phyloP scores from a whole-genome alignment of 192 early-diverging fungal genomes.

The Coemansia sp. region DNA sequence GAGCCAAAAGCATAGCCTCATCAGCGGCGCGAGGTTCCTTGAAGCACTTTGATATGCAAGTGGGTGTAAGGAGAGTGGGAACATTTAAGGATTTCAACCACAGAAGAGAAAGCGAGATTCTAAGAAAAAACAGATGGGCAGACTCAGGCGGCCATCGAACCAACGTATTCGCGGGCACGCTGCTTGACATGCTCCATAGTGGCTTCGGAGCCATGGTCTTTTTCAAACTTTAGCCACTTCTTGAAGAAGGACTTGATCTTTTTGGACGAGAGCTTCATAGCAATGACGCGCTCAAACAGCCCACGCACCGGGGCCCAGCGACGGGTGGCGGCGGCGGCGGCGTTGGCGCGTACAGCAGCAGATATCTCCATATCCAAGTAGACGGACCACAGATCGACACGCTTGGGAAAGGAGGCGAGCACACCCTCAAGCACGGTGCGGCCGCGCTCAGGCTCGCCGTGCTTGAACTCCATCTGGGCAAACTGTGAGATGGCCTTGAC shows the following conservation, averaged over 20 bases:
- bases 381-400: slow-evolving; percentile 93
- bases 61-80: background rate
- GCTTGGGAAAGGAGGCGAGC: slow-evolving; percentile 88
- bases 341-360: slow-evolving; percentile 37
- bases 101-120: slow-evolving; percentile 1
- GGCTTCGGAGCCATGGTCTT: slow-evolving; percentile 76
- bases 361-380: slow-evolving; percentile 97
- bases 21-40: background rate
- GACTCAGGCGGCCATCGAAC: slow-evolving; percentile 29
- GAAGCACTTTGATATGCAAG: background rate
- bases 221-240: slow-evolving; percentile 96
- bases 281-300: slow-evolving; percentile 88
- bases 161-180: slow-evolving; percentile 80
- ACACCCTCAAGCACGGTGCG: slow-evolving; percentile 97
- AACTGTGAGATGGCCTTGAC: slow-evolving; percentile 93
- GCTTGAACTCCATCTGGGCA: slow-evolving; percentile 96
- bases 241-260: slow-evolving; percentile 99
- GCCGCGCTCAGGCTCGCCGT: slow-evolving; percentile 95
- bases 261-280: slow-evolving; percentile 89
- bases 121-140: background rate
- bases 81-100: background rate
- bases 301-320: slow-evolving; percentile 54
- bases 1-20: background rate
- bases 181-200: slow-evolving; percentile 86
- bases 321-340: slow-evolving; percentile 7